Evolutionary conservation across 139 green algal genomes (phyloP).

Genomic region (Chlamydomonas sphaeroides): DNA sequence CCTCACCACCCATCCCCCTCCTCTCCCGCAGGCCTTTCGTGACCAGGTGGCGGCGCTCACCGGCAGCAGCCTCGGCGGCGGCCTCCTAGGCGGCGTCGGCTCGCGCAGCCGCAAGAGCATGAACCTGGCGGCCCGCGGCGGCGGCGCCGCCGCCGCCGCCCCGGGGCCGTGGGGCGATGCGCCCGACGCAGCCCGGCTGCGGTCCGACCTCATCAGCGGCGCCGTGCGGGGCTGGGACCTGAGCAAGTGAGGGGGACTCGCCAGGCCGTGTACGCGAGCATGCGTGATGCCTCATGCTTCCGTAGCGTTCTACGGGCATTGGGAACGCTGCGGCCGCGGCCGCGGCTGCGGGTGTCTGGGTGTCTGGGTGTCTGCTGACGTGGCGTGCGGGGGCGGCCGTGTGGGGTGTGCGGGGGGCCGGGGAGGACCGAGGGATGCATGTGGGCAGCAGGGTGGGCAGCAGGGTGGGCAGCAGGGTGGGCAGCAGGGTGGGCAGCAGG

Average conservation of each 20-base stretch:
- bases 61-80: not conserved
- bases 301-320: no score
- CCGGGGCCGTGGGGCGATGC: no score
- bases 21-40: slow-evolving; percentile 3
- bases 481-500: no score
- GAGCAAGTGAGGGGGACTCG: not conserved
- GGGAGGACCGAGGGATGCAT: no score
- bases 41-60: not conserved
- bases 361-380: not conserved
- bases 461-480: no score
- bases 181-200: not conserved
- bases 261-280: no score
- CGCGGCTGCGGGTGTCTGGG: not conserved
- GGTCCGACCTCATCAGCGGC: not conserved
- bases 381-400: not conserved
- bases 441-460: not conserved
- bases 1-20: no score
- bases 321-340: no score
- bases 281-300: no score
- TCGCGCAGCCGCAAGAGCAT: not conserved
- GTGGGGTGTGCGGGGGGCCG: no score
- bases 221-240: slow-evolving; percentile 24
- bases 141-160: no score
- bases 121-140: not conserved
- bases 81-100: no score